A percentile compares a stretch with the other conserved stretches of the same genome.
phyloP scores from a whole-genome alignment of 2,329 filamentous ascomycete species.

The Botrytis sinoallii region DNA sequence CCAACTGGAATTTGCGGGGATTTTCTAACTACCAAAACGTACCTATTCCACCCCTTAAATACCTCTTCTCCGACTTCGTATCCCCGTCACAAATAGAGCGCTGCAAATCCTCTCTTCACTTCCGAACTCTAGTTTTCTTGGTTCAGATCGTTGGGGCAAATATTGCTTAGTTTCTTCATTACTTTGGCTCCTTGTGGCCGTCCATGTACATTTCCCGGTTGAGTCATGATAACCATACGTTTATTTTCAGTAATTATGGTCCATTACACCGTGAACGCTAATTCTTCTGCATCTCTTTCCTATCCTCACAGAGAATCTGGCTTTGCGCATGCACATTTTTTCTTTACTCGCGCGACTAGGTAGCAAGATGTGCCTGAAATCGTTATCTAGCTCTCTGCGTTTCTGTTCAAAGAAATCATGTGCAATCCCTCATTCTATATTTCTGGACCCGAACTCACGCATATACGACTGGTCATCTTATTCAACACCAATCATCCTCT shows the following conservation, averaged over 20 bases:
- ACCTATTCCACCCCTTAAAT: not conserved
- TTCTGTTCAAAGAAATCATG: not conserved
- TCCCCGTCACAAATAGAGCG: not conserved
- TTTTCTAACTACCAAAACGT: accelerated
- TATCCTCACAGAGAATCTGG: not conserved
- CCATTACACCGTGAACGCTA: not conserved
- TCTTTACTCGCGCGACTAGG: not conserved
- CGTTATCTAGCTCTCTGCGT: not conserved
- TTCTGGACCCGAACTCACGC: not conserved
- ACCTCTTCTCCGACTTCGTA: not conserved
- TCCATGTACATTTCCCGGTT: not conserved
- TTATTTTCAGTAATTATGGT: not conserved
- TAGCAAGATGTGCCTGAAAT: not conserved
- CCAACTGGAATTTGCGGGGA: not conserved
- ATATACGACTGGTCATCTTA: not conserved
- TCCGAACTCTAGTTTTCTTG: not conserved
- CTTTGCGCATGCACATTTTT: not conserved
- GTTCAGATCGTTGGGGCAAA: not conserved
- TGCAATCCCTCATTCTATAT: not conserved
- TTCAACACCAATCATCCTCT: not conserved
- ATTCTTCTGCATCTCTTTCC: not conserved
- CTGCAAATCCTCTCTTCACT: accelerated
- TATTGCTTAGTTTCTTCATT: not conserved
- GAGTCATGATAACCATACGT: not conserved
- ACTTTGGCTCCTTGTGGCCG: not conserved